Conservation (phyloP, 805 yeast species). For the Pichia occidentalis region DNA sequence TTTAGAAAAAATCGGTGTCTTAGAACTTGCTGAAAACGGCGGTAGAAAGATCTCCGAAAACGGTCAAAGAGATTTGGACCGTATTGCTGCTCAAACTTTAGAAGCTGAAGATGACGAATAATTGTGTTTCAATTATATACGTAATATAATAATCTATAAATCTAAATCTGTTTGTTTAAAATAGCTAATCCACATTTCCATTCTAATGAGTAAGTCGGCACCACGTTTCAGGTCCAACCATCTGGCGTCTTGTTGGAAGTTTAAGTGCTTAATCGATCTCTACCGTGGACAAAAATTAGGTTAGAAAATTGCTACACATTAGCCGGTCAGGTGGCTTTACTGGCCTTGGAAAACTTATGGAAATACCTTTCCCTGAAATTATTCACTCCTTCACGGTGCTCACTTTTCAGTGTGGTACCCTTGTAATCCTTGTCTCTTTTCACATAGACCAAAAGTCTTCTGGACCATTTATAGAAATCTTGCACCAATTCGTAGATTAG, state of each 20-base stretch:
- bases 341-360: slow-evolving; percentile 40
- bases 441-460: slow-evolving; percentile 76
- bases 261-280: too few species aligned
- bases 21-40: slow-evolving; percentile 95
- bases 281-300: too few species aligned
- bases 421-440: slow-evolving; percentile 47
- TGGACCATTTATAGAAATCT: slow-evolving; percentile 88
- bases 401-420: slow-evolving; percentile 40
- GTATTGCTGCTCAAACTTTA: slow-evolving; percentile 98
- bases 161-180: slow-evolving; percentile 2
- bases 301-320: not conserved
- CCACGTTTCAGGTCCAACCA: too few species aligned
- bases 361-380: slow-evolving; percentile 78
- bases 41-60: slow-evolving; percentile 99
- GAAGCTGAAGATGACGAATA: slow-evolving; percentile 74
- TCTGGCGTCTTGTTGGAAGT: too few species aligned
- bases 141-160: slow-evolving; percentile 1
- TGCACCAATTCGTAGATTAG: slow-evolving; percentile 73
- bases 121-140: slow-evolving; percentile 14
- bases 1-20: slow-evolving; percentile 95
- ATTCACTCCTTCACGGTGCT: slow-evolving; percentile 39
- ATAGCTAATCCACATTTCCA: slow-evolving; percentile 6
- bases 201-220: slow-evolving; percentile 1
- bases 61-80: slow-evolving; percentile 99
- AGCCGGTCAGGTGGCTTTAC: slow-evolving; percentile 2